Conservation (phyloP, 2,329 filamentous ascomycete species). For the Pezizomycotina sp. region DNA sequence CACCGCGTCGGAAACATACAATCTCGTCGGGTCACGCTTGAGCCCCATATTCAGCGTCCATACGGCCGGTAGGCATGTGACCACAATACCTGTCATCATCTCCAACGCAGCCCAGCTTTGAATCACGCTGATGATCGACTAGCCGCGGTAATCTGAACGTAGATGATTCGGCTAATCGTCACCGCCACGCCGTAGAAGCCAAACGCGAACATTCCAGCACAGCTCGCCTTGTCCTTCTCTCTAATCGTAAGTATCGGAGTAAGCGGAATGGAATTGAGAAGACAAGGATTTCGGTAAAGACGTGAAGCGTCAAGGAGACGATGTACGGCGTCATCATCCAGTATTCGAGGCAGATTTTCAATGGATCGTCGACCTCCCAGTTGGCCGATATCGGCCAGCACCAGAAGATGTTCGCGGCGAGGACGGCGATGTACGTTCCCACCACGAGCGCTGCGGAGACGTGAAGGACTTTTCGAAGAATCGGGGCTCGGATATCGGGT, state of each 20-base stretch:
- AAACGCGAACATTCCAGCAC: slow-evolving; percentile 6
- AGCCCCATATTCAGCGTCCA: no score
- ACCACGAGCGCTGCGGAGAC: slow-evolving; percentile 6
- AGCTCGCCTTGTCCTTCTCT: slow-evolving; percentile 6
- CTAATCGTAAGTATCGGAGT: slow-evolving; percentile 7
- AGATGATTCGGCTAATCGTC: slow-evolving; percentile 4
- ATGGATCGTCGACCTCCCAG: slow-evolving; percentile 11
- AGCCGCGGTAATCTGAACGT: not conserved
- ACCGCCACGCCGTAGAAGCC: slow-evolving; percentile 8
- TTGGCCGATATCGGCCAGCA: slow-evolving; percentile 7
- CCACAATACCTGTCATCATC: slow-evolving; percentile 6
- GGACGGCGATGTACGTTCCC: not conserved
- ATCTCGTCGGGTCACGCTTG: no score
- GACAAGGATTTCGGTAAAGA: slow-evolving; percentile 8
- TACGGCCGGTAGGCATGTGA: slow-evolving; percentile 12
- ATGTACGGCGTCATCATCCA: slow-evolving; percentile 2
- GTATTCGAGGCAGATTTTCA: slow-evolving; percentile 3
- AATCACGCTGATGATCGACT: slow-evolving; percentile 5
- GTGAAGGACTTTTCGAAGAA: slow-evolving; percentile 8
- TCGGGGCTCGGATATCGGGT: slow-evolving; percentile 5
- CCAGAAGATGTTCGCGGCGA: slow-evolving; percentile 9
- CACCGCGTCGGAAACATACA: no score
- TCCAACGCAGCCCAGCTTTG: slow-evolving; percentile 5
- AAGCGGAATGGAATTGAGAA: slow-evolving; percentile 10
- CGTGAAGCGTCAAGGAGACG: slow-evolving; percentile 1